Percentiles rank a stretch among this genome's conserved stretches.
phyloP scores from a whole-genome alignment of 139 green algal genomes.

The Picochlorum sp. region DNA sequence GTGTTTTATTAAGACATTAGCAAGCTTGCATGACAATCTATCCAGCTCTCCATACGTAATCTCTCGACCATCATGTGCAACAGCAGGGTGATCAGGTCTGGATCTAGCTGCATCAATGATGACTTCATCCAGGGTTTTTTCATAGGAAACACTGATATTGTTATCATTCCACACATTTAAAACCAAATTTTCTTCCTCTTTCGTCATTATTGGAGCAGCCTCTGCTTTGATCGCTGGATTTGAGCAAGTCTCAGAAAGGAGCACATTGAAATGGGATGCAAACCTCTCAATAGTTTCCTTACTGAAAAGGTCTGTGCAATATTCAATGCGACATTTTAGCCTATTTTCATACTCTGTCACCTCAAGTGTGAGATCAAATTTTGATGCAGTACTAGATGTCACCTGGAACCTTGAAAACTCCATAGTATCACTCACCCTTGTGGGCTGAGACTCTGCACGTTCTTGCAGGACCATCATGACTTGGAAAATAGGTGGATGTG shows the following conservation, averaged over 20 bases:
- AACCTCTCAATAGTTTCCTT: background rate
- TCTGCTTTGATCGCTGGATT: background rate
- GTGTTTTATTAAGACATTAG: conserved; percentile 8
- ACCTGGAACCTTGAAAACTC: background rate
- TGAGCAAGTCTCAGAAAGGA: background rate
- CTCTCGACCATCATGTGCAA: background rate
- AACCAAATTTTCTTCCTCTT: background rate
- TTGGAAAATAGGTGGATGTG: conserved; percentile 15
- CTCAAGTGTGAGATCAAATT: conserved; percentile 7
- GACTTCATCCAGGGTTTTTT: background rate
- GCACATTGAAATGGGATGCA: background rate
- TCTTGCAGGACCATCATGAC: conserved; percentile 10
- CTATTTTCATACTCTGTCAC: background rate
- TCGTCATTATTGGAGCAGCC: background rate
- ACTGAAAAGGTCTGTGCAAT: conserved; percentile 1
- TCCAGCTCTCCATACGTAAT: conserved; percentile 1
- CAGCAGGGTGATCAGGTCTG: background rate
- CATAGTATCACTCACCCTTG: background rate
- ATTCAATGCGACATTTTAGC: conserved; percentile 1
- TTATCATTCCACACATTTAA: background rate
- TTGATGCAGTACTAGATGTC: background rate
- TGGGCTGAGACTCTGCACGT: background rate
- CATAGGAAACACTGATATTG: no score
- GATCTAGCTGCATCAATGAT: conserved; percentile 4
- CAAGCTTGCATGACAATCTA: background rate